phyloP scores from a whole-genome alignment of 2,329 filamentous ascomycete genomes.

The Aspergillus sp. region DNA sequence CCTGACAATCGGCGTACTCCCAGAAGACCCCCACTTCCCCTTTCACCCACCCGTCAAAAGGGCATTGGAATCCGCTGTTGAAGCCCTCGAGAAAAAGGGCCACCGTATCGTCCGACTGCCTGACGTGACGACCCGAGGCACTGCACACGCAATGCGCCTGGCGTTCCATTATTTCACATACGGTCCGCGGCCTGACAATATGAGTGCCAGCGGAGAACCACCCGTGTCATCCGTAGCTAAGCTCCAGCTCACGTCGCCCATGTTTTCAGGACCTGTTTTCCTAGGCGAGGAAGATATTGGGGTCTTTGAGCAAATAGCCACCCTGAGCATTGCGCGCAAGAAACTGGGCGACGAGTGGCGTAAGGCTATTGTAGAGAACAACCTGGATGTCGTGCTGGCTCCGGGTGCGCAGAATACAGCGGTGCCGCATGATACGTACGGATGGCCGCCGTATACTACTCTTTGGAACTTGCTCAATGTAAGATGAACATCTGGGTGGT shows the following conservation, averaged over 20 bases:
- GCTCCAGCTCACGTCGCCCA: not conserved
- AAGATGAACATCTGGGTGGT: constrained; percentile 39
- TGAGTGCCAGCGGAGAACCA: not conserved
- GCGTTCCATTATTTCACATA: not conserved
- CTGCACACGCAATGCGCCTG: not conserved
- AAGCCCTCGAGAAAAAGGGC: not conserved
- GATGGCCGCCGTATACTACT: constrained; percentile 1
- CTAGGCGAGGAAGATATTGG: not conserved
- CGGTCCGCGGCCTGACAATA: not conserved
- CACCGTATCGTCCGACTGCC: not conserved
- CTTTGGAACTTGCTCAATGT: constrained; percentile 4
- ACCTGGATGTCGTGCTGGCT: not conserved
- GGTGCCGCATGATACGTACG: constrained; percentile 6
- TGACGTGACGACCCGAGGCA: not conserved
- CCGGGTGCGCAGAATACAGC: constrained; percentile 3
- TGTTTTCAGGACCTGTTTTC: not conserved
- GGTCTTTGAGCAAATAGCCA: constrained; percentile 1
- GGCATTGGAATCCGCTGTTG: not conserved
- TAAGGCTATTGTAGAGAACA: not conserved
- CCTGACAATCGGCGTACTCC: not conserved
- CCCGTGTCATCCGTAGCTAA: not conserved
- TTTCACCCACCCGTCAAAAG: constrained; percentile 1
- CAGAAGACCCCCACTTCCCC: not conserved
- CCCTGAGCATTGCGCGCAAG: not conserved
- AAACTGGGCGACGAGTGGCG: not conserved